Evolutionary conservation across 257 asterid species (phyloP).

Genomic region (Salvia hispanica): DNA sequence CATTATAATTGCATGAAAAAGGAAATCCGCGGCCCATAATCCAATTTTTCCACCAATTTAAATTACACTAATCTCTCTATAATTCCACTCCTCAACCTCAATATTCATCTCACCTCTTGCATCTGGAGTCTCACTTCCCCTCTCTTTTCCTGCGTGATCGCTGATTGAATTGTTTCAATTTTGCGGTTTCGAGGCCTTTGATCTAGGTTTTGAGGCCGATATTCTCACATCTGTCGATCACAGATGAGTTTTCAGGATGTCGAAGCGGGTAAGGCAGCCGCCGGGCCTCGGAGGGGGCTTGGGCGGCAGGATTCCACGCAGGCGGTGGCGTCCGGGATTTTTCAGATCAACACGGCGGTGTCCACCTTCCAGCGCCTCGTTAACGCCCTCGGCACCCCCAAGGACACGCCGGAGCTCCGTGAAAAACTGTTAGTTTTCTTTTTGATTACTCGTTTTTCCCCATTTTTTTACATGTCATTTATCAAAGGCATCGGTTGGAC

Average conservation of each 20-base stretch:
- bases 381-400: conserved; percentile 88
- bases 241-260: conserved; percentile 90
- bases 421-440: conserved; percentile 69
- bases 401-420: conserved; percentile 92
- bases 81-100: not conserved
- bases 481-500: not conserved
- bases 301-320: conserved; percentile 80
- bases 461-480: not conserved
- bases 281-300: conserved; percentile 55
- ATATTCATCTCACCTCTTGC: conserved; percentile 10
- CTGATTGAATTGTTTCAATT: conserved; percentile 18
- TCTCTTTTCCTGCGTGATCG: conserved; percentile 3
- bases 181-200: conserved; percentile 26
- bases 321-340: conserved; percentile 89
- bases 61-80: not conserved
- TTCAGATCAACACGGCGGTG: conserved; percentile 85
- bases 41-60: not conserved
- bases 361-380: conserved; percentile 88
- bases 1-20: too few species aligned
- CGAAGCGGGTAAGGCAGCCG: conserved; percentile 68
- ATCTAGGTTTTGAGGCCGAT: conserved; percentile 24
- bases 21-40: too few species aligned
- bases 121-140: conserved; percentile 26
- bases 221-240: conserved; percentile 2
- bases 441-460: not conserved